A percentile compares a stretch with the other conserved stretches of the same genome.
These are phyloP conservation scores for Hippophae tibetana DNA, from an alignment of 306 rosid genomes.

Conservation along the genomic window DNA sequence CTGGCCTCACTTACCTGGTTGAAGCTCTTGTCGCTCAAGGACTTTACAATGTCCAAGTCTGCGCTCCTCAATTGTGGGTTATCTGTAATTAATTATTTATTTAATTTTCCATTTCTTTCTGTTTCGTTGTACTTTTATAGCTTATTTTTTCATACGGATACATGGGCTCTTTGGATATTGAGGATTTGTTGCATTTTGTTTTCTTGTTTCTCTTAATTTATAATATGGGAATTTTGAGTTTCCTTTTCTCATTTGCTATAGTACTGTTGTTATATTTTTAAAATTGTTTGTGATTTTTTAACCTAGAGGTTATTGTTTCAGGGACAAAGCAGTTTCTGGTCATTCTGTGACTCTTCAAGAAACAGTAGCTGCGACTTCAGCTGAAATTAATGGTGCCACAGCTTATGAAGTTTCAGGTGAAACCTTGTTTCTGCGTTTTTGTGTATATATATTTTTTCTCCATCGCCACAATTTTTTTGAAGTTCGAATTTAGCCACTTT, in stretches of 20 bases:
- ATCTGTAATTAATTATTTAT: too few species aligned
- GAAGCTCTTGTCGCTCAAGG: slow-evolving; percentile 68
- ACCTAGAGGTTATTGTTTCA: slow-evolving; percentile 35
- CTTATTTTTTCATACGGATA: neutral
- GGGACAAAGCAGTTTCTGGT: slow-evolving; percentile 88
- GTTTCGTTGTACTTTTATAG: neutral
- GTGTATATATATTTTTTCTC: neutral
- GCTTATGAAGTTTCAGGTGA: slow-evolving; percentile 87
- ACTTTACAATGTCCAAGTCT: slow-evolving; percentile 76
- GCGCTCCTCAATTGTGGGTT: slow-evolving; percentile 98
- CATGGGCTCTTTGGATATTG: neutral
- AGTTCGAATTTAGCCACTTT: slow-evolving; percentile 4
- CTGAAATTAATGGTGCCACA: slow-evolving; percentile 59
- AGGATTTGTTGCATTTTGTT: neutral
- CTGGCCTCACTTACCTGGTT: slow-evolving; percentile 63
- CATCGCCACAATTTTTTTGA: neutral
- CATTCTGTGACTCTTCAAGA: slow-evolving; percentile 78
- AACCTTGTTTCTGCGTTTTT: neutral
- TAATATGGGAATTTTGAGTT: slow-evolving; percentile 5
- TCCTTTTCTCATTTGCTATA: neutral
- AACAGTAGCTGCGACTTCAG: slow-evolving; percentile 67
- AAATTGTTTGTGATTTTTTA: slow-evolving; percentile 25
- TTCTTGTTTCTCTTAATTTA: neutral
- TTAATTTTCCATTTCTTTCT: neutral
- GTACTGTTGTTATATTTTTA: slow-evolving; percentile 17